Base-by-base conservation (phyloP, 1,139 yeast species). In the Candida frijolesensis region DNA sequence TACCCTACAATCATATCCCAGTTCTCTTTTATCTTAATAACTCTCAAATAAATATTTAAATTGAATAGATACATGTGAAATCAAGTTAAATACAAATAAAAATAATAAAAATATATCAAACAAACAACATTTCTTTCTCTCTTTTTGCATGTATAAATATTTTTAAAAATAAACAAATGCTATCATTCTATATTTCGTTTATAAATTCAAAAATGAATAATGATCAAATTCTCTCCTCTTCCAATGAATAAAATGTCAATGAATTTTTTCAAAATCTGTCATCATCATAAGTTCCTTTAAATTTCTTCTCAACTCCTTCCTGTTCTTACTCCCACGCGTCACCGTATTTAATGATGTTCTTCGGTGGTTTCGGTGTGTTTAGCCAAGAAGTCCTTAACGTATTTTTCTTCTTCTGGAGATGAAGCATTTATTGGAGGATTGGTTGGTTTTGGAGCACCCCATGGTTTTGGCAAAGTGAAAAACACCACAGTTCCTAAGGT, bases 401-500 rank as follows among this genome's bases (percentile, higher is more conserved):
- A 92, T 71, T 86, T 85, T 71, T 89, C 96, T 76, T 92, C 98
- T 62, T 90, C 97, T 60, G 91, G 83, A 52, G 91, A 82, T 52
- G 84, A 71, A 57, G 97, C 96, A 59, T 83, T 81, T 70, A 90
- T 81, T 51, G 86, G 76, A 55, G 94, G 90, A 61, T 77, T 77
- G 54, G 76, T 72, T 56, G 86, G 82, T 57, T 82, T 79, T 57
- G 82, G 70, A 16, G 82, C 68, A 35, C 80, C 78, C 83, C 89
- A 86, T 64, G 94, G 94, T 71, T 87, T 86, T 67, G 94, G 94
- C 43, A 74, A 64, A 56, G 76, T 83, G 51, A 81, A 62, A 46
- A 84, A 68, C 41, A 77, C 79, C 54, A 86, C 87, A 35, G 82
- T 71, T 58, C 86, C 83, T 61, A 86, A 74, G 46, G 95, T 87